A percentile compares a stretch with the other conserved stretches of the same genome.
Conservation (phyloP, 2,329 filamentous ascomycete species). For the Clonostachys chloroleuca region DNA sequence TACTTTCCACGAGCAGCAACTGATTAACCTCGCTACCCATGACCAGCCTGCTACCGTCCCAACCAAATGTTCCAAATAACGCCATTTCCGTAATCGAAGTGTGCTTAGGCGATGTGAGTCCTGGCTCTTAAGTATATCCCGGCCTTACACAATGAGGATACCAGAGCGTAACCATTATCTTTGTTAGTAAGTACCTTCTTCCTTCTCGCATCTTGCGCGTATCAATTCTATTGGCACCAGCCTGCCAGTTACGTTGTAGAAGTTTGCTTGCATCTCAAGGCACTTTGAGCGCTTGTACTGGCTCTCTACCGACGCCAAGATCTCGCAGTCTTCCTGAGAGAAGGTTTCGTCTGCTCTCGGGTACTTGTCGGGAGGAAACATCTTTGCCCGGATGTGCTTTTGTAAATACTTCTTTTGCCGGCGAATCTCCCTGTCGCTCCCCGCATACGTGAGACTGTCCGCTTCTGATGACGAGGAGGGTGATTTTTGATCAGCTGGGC, state of each 20-base stretch:
- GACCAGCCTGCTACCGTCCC: too few relatives aligned
- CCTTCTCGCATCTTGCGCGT: constrained; percentile 21
- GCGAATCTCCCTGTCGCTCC: constrained; percentile 9
- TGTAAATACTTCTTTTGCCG: constrained; percentile 21
- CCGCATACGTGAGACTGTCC: not conserved
- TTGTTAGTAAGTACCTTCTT: not conserved
- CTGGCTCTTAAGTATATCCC: too few relatives aligned
- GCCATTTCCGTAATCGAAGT: too few relatives aligned
- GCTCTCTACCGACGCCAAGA: constrained; percentile 27
- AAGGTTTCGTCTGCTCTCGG: constrained; percentile 15
- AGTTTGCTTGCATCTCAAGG: constrained; percentile 37
- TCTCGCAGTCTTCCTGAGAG: constrained; percentile 20
- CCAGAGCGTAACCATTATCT: not conserved
- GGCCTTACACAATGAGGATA: not conserved
- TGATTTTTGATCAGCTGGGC: not conserved
- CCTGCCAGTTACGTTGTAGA: constrained; percentile 35
- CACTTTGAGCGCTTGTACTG: constrained; percentile 23
- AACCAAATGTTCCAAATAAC: too few relatives aligned
- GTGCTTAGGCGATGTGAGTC: too few relatives aligned
- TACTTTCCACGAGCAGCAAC: too few relatives aligned
- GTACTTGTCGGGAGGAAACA: constrained; percentile 19
- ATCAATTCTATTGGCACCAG: constrained; percentile 32
- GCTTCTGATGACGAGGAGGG: constrained; percentile 1
- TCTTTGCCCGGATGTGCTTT: constrained; percentile 16
- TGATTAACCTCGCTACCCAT: too few relatives aligned